Conservation (phyloP, 2,329 filamentous ascomycete genomes). For the Ophiosphaerella narmari region DNA sequence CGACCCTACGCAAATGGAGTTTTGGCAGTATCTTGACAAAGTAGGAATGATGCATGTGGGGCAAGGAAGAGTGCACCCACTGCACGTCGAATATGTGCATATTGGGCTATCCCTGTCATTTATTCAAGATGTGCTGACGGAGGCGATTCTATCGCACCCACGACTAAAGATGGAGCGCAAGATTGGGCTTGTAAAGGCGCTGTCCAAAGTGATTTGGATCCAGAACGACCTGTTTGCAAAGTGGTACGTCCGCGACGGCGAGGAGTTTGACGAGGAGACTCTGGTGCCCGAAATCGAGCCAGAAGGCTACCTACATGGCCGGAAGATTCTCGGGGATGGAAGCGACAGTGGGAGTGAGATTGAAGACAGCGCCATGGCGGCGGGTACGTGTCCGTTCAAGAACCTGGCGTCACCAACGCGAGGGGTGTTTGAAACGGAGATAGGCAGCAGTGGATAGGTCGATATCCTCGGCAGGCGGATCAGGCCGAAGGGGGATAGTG, state of each 20-base stretch:
- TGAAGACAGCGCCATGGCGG: slow-evolving; percentile 26
- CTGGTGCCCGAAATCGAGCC: slow-evolving; percentile 45
- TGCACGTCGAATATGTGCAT: slow-evolving; percentile 82
- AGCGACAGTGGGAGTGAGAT: slow-evolving; percentile 37
- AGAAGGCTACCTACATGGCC: slow-evolving; percentile 45
- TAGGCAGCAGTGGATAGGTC: slow-evolving; percentile 10
- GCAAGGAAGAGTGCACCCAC: slow-evolving; percentile 69
- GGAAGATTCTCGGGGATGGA: slow-evolving; percentile 36
- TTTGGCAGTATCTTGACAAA: slow-evolving; percentile 84
- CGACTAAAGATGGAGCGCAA: slow-evolving; percentile 69
- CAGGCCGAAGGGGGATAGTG: too few relatives aligned
- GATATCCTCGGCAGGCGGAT: too few relatives aligned
- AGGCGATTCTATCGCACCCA: slow-evolving; percentile 75
- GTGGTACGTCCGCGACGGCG: slow-evolving; percentile 74
- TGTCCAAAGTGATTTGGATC: slow-evolving; percentile 84
- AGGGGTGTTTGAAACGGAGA: slow-evolving; percentile 6
- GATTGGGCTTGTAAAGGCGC: slow-evolving; percentile 73
- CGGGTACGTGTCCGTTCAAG: slow-evolving; percentile 38
- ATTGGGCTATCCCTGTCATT: slow-evolving; percentile 73
- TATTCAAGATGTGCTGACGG: slow-evolving; percentile 77
- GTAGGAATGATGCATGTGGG: slow-evolving; percentile 87
- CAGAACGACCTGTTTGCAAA: slow-evolving; percentile 87
- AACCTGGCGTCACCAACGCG: slow-evolving; percentile 24
- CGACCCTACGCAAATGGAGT: slow-evolving; percentile 74
- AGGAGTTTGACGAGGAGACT: slow-evolving; percentile 59